Evolutionary conservation across 306 rosid species (phyloP).

Genomic region (Cucurbita moschata): DNA sequence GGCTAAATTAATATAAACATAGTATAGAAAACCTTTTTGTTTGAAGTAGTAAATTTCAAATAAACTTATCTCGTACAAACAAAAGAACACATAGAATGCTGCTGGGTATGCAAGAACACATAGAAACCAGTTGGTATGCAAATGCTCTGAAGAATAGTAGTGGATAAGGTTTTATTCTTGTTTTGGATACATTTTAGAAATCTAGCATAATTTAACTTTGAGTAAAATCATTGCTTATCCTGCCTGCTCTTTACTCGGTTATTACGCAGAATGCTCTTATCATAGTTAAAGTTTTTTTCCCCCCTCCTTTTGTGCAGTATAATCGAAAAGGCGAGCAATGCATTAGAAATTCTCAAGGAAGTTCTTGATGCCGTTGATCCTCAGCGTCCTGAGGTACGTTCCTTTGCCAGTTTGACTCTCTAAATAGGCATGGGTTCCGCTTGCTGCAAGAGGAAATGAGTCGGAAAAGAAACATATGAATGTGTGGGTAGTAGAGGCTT

Average conservation of each 20-base stretch:
- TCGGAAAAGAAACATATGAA: neutral
- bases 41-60: too few species aligned
- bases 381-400: slow-evolving; percentile 61
- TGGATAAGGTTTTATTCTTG: neutral
- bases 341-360: slow-evolving; percentile 65
- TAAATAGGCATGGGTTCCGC: neutral
- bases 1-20: neutral
- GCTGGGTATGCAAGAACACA: too few species aligned
- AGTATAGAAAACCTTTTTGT: neutral
- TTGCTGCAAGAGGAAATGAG: neutral
- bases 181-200: neutral
- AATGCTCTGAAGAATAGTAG: neutral
- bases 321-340: slow-evolving; percentile 74
- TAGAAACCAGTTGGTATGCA: too few species aligned
- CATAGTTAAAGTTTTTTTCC: neutral
- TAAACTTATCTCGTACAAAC: too few species aligned
- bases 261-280: neutral
- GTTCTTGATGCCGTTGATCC: slow-evolving; percentile 79
- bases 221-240: neutral
- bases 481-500: too few species aligned
- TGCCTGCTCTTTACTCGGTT: neutral
- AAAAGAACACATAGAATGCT: too few species aligned
- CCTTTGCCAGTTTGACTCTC: neutral
- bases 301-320: slow-evolving; percentile 35
- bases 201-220: neutral